These are phyloP conservation scores for Cotoneaster glaucophyllus DNA, from an alignment of 306 rosid species.

Conservation along the genomic window DNA sequence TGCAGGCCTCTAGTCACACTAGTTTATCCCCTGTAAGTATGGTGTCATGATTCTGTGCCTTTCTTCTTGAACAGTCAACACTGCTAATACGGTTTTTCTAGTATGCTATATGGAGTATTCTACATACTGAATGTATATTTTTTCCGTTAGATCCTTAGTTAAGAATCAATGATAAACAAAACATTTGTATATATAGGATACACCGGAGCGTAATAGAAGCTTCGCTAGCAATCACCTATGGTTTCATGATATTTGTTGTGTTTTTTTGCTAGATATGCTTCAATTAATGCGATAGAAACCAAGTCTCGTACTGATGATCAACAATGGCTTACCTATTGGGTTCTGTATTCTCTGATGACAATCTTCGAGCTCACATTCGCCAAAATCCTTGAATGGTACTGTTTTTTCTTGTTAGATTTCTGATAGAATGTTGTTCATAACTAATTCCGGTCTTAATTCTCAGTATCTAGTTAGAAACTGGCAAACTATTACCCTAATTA, in stretches of 20 bases:
- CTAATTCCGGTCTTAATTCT: neutral
- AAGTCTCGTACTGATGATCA: constrained; percentile 67
- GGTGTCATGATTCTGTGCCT: neutral
- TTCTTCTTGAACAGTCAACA: neutral
- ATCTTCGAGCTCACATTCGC: constrained; percentile 92
- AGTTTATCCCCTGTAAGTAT: constrained; percentile 83
- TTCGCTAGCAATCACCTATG: neutral
- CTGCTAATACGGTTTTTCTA: neutral
- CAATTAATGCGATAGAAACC: constrained; percentile 82
- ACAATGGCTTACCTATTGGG: constrained; percentile 98
- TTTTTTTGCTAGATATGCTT: constrained; percentile 50
- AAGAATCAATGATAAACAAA: too few species aligned
- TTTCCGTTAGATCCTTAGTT: neutral
- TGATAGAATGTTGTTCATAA: neutral
- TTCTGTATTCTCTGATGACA: constrained; percentile 76
- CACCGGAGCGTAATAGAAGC: too few species aligned
- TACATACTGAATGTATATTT: neutral
- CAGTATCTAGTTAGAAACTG: neutral
- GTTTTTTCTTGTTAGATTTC: neutral
- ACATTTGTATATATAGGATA: too few species aligned
- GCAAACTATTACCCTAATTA: neutral
- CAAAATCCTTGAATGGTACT: constrained; percentile 66
- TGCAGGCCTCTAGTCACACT: constrained; percentile 80
- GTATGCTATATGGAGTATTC: neutral
- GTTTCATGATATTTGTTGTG: neutral